Percentiles rank a stretch among this genome's conserved stretches.
Evolutionary conservation across 495 filamentous ascomycete genomes (phyloP).

Genomic region (Astrocystis sublimbata): DNA sequence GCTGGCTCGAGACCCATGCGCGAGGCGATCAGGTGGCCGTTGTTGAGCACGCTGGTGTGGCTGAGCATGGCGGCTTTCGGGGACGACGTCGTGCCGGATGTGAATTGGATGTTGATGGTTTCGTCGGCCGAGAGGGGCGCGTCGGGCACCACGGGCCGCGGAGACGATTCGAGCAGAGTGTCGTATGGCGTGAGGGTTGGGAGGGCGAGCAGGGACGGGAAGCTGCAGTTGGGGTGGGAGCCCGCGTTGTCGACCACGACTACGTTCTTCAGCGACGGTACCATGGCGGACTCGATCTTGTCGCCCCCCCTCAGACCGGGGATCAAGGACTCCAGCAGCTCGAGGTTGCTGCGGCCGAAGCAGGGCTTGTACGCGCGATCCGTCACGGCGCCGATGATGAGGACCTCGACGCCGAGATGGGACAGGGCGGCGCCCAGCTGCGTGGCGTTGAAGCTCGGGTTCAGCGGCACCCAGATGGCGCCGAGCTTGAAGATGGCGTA

Average conservation of each 20-base stretch:
- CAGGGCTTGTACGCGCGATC: slow-evolving; percentile 81
- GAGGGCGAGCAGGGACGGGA: slow-evolving; percentile 28
- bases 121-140: slow-evolving; percentile 63
- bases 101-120: slow-evolving; percentile 94
- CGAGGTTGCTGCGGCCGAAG: slow-evolving; percentile 66
- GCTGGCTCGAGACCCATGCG: slow-evolving; percentile 73
- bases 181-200: slow-evolving; percentile 55
- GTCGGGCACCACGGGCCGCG: slow-evolving; percentile 45
- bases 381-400: slow-evolving; percentile 83
- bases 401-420: slow-evolving; percentile 72
- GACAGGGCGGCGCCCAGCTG: slow-evolving; percentile 78
- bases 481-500: slow-evolving; percentile 94
- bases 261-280: slow-evolving; percentile 70
- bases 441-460: slow-evolving; percentile 80
- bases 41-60: slow-evolving; percentile 86
- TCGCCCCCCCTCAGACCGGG: slow-evolving; percentile 51
- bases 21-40: slow-evolving; percentile 77
- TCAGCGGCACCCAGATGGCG: slow-evolving; percentile 87
- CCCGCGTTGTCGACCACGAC: slow-evolving; percentile 80
- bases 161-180: slow-evolving; percentile 44
- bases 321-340: slow-evolving; percentile 65
- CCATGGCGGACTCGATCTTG: slow-evolving; percentile 60
- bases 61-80: slow-evolving; percentile 92
- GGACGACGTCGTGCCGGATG: slow-evolving; percentile 83
- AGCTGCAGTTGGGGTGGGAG: slow-evolving; percentile 41